Conservation (phyloP, 495 filamentous ascomycete genomes). For the Massariosphaeria phaeospora region DNA sequence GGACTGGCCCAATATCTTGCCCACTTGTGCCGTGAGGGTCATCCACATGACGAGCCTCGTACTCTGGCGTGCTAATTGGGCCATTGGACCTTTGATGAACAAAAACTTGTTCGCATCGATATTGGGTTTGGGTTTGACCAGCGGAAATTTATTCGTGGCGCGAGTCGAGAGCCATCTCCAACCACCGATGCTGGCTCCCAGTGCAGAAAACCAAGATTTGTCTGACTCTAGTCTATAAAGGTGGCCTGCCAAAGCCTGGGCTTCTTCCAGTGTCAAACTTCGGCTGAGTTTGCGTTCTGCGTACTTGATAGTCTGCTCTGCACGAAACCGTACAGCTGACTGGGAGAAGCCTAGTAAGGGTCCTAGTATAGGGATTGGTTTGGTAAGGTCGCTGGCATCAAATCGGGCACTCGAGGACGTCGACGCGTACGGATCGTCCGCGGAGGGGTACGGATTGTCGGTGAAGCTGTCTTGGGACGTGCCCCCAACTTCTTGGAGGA, state of each 20-base stretch:
- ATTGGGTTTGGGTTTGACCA: constrained; percentile 19
- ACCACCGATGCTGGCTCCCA: constrained; percentile 5
- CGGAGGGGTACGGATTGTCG: constrained; percentile 10
- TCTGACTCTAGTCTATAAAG: constrained; percentile 4
- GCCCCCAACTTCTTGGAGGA: constrained; percentile 15
- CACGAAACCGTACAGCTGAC: background rate
- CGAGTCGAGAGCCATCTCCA: constrained; percentile 14
- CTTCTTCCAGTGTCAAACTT: constrained; percentile 14
- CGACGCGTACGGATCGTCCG: background rate
- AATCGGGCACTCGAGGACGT: background rate
- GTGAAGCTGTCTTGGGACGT: constrained; percentile 4
- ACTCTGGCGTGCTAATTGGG: constrained; percentile 22
- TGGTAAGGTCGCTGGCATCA: constrained; percentile 4
- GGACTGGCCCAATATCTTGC: constrained; percentile 6
- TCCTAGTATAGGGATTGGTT: constrained; percentile 21
- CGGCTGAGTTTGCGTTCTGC: constrained; percentile 13
- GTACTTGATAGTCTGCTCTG: constrained; percentile 3
- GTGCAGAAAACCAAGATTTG: constrained; percentile 8
- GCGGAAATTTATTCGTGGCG: constrained; percentile 20
- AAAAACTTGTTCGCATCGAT: constrained; percentile 30
- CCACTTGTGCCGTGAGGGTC: constrained; percentile 7
- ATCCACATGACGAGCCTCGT: constrained; percentile 7
- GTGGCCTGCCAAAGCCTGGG: constrained; percentile 10
- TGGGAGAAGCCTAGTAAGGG: constrained; percentile 19
- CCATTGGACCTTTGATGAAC: constrained; percentile 21